These are phyloP conservation scores for Inga laurina DNA, from an alignment of 306 rosid genomes.

Conservation along the genomic window DNA sequence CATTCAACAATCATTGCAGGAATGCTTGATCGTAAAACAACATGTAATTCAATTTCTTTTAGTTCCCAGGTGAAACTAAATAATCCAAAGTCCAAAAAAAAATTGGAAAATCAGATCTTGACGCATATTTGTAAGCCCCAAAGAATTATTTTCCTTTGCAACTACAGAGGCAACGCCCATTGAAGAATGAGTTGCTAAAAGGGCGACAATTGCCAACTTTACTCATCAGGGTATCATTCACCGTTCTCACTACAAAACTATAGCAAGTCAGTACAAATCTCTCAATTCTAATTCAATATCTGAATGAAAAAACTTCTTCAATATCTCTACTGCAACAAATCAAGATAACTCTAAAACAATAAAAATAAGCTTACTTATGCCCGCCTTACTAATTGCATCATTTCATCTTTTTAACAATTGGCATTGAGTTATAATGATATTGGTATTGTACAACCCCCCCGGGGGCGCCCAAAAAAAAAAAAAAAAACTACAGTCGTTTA, in stretches of 20 bases:
- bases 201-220: background rate
- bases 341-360: background rate
- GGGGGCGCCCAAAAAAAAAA: background rate
- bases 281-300: slow-evolving; percentile 9
- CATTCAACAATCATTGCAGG: background rate
- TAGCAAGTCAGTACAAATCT: background rate
- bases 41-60: background rate
- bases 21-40: background rate
- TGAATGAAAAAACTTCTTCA: background rate
- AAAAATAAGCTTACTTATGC: background rate
- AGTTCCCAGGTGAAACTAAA: background rate
- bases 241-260: background rate
- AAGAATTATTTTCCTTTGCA: background rate
- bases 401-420: background rate
- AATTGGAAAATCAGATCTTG: slow-evolving; percentile 3
- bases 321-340: background rate
- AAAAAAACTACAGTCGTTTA: background rate
- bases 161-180: background rate
- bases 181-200: background rate
- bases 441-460: background rate
- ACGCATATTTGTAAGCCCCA: background rate
- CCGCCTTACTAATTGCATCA: background rate
- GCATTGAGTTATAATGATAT: background rate
- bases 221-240: background rate
- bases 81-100: background rate